Base-by-base conservation (phyloP, 1,284 basidiomycete genomes). In the Hymenochaete sp. region DNA sequence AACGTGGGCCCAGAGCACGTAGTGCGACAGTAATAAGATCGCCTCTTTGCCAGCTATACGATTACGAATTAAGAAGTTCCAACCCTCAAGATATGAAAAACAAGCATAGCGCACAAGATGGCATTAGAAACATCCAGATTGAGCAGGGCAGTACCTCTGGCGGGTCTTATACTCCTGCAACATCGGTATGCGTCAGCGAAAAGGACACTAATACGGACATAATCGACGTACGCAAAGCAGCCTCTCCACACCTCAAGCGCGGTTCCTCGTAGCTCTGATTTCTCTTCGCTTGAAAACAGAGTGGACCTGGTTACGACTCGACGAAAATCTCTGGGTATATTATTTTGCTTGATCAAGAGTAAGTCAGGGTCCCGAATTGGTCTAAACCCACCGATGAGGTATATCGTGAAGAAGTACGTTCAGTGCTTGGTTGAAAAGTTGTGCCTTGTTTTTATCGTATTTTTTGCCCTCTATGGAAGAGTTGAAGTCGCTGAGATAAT, bases 121-220 rank as follows among this genome's bases (percentile, higher is more conserved):
- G 43, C 26, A 21, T 42, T 36, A 7, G 35, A 40, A 9, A 45
- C 38, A 28, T 49, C 47, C n/a, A 49, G 18, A 26, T 49, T 49
- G 7, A 49, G 47, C n/a, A 49, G 38, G n/a, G 39, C 26, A 36
- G 40, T 41, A 3, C 41, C 38, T 7, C 38, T 31, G 9, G 47
- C 29, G 4, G 43, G 43, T 8, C 47, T 35, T 18, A 45, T 37
- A 24, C 33, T 45, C 38, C 47, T 49, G 22, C 25, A 7, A 24
- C 13, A 14, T 1, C 13, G 14, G 28, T 16, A 22, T 41, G 21
- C 3, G 9, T 37, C 4, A 26, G 6, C 19, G n/a, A 21, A 18
- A n/a, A 9, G n/a, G 28, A n/a, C 4, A 18, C 9, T 21, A 27
- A 10, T 9, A 18, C 3, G 32, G 32, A 4, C 31, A 21, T 16